Percentiles rank a stretch among this genome's conserved stretches.
These are phyloP conservation scores for Albugo laibachii DNA, from an alignment of 352 stramenopile genomes.

Conservation along the genomic window DNA sequence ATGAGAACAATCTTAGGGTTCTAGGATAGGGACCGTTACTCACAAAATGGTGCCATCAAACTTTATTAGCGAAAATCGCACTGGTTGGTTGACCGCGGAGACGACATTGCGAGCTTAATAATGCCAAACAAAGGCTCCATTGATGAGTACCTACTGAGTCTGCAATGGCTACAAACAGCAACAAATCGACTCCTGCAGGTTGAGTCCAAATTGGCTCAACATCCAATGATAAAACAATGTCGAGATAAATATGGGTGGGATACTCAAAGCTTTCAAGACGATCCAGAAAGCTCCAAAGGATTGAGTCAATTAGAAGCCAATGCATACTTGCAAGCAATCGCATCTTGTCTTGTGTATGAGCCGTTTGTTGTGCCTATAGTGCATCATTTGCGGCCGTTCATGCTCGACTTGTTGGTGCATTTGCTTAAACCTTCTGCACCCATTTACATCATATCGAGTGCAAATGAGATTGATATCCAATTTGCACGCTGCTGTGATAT, in stretches of 20 bases:
- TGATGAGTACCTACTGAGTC: too few relatives aligned
- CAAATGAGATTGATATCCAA: slow-evolving; percentile 1
- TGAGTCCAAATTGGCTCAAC: too few relatives aligned
- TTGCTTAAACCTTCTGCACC: slow-evolving; percentile 26
- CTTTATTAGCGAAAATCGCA: too few relatives aligned
- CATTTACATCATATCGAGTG: slow-evolving; percentile 16
- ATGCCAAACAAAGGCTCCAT: too few relatives aligned
- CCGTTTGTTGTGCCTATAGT: slow-evolving; percentile 25
- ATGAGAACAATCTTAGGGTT: too few relatives aligned
- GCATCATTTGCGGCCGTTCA: slow-evolving; percentile 42
- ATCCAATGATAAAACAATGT: too few relatives aligned
- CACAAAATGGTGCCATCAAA: too few relatives aligned
- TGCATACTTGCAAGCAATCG: slow-evolving; percentile 28
- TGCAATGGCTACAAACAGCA: too few relatives aligned
- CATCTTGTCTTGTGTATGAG: slow-evolving; percentile 25
- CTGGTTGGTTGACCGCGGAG: too few relatives aligned
- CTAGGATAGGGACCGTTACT: too few relatives aligned
- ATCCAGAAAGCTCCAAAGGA: neutral
- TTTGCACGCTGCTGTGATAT: slow-evolving; percentile 17
- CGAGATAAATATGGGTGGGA: neutral
- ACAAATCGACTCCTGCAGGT: too few relatives aligned
- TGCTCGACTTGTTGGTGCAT: slow-evolving; percentile 43
- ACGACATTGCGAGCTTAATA: too few relatives aligned
- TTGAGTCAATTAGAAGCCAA: slow-evolving; percentile 2
- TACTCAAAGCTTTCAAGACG: neutral